Evolutionary conservation across 2,329 filamentous ascomycete genomes (phyloP).

Genomic region (Hypoxylon sp.): DNA sequence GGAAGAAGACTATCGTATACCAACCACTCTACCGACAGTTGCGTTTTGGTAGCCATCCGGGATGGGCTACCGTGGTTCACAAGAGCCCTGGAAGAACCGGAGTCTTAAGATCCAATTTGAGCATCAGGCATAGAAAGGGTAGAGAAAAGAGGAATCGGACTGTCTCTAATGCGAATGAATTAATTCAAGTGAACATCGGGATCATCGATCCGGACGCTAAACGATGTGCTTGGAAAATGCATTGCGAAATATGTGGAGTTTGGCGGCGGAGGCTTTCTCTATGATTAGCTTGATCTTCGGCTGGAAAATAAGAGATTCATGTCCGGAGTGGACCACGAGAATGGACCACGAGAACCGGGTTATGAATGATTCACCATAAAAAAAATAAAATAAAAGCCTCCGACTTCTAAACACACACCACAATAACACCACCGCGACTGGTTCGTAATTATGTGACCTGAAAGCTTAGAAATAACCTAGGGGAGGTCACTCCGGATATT

Average conservation of each 20-base stretch:
- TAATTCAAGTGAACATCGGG: neutral
- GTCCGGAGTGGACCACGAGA: neutral
- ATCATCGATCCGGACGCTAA: neutral
- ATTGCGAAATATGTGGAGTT: neutral
- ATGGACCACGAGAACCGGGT: neutral
- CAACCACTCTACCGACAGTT: conserved; percentile 31
- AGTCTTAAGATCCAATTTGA: neutral
- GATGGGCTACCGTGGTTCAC: neutral
- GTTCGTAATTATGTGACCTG: no score
- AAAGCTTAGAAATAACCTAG: no score
- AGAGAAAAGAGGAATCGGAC: neutral
- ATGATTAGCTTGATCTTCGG: neutral
- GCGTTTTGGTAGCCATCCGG: conserved; percentile 41
- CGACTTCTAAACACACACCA: no score
- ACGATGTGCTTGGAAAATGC: neutral
- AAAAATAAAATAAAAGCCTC: no score
- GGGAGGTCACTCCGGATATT: no score
- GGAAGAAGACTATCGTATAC: conserved; percentile 27
- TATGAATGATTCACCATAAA: no score
- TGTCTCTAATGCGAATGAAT: neutral
- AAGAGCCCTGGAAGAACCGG: neutral
- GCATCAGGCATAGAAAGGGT: neutral
- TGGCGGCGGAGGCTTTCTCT: no score
- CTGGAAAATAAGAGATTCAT: neutral
- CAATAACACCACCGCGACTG: no score